Conservation (phyloP, 805 yeast genomes). For the Ogataea trehalophila region DNA sequence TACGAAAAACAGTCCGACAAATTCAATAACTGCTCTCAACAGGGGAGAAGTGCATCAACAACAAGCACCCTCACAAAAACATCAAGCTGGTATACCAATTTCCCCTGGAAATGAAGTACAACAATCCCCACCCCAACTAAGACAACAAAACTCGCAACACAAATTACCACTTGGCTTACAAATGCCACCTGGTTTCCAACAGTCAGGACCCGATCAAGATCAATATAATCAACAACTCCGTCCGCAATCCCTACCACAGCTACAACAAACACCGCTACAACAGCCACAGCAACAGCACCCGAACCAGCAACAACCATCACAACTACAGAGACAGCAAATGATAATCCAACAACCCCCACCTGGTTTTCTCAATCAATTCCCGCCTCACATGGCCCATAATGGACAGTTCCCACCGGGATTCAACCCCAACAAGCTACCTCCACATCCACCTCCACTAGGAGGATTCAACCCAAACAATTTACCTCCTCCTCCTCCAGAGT, state of each 20-base stretch:
- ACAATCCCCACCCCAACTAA: not conserved
- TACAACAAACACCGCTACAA: not conserved
- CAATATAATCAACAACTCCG: not conserved
- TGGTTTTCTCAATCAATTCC: constrained; percentile 1
- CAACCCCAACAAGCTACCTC: constrained; percentile 1
- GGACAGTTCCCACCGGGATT: constrained; percentile 3
- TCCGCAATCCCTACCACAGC: too few species aligned
- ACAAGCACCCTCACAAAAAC: not conserved
- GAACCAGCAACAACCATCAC: not conserved
- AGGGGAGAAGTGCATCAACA: not conserved
- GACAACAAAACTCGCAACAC: not conserved
- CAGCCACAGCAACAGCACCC: too few species aligned
- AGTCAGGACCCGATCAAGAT: constrained; percentile 2
- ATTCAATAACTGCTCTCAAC: not conserved
- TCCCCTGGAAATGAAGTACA: not conserved
- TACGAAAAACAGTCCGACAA: not conserved
- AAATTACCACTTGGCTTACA: constrained; percentile 4
- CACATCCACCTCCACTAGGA: constrained; percentile 10
- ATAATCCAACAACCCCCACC: constrained; percentile 7
- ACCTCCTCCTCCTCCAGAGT: constrained; percentile 28
- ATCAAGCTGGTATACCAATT: not conserved
- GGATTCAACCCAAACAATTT: constrained; percentile 11
- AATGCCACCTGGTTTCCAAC: constrained; percentile 1
- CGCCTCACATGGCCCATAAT: not conserved
- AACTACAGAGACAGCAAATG: not conserved